These are phyloP conservation scores for Calonectria leucothoes DNA, from an alignment of 2,329 filamentous ascomycete species.

Conservation along the genomic window DNA sequence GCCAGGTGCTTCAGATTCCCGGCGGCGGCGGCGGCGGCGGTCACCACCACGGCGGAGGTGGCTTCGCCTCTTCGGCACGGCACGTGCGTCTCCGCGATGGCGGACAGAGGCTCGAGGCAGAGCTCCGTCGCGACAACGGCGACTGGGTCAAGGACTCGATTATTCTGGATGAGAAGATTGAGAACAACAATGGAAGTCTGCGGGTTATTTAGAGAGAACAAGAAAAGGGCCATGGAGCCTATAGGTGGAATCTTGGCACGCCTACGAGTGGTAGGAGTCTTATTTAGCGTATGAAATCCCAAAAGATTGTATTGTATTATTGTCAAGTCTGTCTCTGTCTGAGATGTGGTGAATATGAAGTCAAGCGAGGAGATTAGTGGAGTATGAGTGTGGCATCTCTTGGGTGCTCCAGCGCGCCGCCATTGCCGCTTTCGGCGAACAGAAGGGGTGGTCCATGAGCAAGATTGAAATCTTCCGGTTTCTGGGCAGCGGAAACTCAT, in stretches of 20 bases:
- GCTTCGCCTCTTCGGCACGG: conserved; percentile 49
- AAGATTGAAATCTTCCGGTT: not conserved
- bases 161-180: conserved; percentile 49
- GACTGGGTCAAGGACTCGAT: conserved; percentile 47
- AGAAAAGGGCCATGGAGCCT: not conserved
- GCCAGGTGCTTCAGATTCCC: conserved; percentile 52
- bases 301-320: not conserved
- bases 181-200: conserved; percentile 46
- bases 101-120: conserved; percentile 49
- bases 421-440: not conserved
- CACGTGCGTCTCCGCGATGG: conserved; percentile 51
- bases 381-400: not conserved
- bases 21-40: conserved; percentile 25
- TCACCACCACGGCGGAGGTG: conserved; percentile 31
- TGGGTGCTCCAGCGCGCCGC: not conserved
- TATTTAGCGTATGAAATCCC: not conserved
- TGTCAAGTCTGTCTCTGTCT: not conserved
- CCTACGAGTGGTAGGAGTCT: not conserved
- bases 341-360: no score
- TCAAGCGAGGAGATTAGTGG: no score
- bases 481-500: not conserved
- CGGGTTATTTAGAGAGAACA: conserved; percentile 21
- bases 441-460: not conserved
- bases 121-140: conserved; percentile 43
- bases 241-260: not conserved